Base-by-base conservation (phyloP, 2,329 filamentous ascomycete species). In the Ophiostoma fasciatum region DNA sequence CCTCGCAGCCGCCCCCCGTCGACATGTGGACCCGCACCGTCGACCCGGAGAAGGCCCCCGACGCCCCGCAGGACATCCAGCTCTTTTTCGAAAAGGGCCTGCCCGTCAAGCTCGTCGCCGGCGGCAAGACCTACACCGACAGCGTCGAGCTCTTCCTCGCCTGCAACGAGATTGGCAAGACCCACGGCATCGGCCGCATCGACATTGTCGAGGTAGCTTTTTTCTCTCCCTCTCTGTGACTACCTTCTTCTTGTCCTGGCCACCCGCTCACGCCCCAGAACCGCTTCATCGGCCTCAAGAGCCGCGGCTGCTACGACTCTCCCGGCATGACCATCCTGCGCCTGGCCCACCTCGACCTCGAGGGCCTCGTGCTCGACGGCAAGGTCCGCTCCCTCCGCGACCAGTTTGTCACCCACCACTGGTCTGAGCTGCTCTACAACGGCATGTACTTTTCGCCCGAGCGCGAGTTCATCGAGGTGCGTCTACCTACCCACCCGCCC, bases 11-110 rank as follows among this genome's bases (percentile, higher is more conserved):
- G 40, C 72, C 81, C 26, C 80, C 81, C 37, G 64, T 70, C 47
- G 79, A 87, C 55, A 81, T 88, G 74, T 88, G 82, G 82, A 87
- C 74, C 50, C 64, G 78, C 50, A 80, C 76, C 39, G 59, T 69
- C 39, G 76, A 80, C 50, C 80, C 80, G 28, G 58, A 70, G 43
- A 70, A 74, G 42, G 81, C 80, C 3, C 80, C 82, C 41, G 68
- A 84, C 52, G 62, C 69, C 51, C 77, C 79, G 26, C 68, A 74
- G 52, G 72, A 84, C 55, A 75, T 85, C 61, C 77, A 73, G 41
- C 53, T 85, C 42, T 59, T 69, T 53, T 87, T 85, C 56, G 66
- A 78, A 51, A 76, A 82, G 64, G 80, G 81, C 56, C 61, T 83
- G n/a, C 81, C 80, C 26, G 62, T 71, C 50, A 68, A 72, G 50